phyloP scores from a whole-genome alignment of 2,329 filamentous ascomycete genomes.

The Xylariaceae sp. region DNA sequence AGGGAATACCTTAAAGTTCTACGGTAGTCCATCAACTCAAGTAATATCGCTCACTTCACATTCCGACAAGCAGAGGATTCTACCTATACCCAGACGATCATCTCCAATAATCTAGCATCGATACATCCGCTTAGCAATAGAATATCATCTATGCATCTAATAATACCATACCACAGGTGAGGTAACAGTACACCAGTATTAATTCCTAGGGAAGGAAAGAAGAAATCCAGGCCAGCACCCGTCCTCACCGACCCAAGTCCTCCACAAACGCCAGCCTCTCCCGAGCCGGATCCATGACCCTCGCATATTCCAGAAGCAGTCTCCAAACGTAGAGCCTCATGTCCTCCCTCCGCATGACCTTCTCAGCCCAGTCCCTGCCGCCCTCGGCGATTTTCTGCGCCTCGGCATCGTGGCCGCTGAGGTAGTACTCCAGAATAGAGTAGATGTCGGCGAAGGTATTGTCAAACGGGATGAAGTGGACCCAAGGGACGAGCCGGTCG shows the following conservation, averaged over 20 bases:
- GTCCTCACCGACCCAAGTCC: conserved; percentile 33
- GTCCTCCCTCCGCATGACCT: conserved; percentile 59
- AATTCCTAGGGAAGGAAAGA: too few species aligned
- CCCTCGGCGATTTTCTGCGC: conserved; percentile 56
- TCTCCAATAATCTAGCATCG: too few species aligned
- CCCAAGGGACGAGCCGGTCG: conserved; percentile 62
- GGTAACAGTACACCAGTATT: too few species aligned
- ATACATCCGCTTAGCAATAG: too few species aligned
- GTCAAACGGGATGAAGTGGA: conserved; percentile 69
- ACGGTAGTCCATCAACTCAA: too few species aligned
- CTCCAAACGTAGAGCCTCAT: conserved; percentile 64
- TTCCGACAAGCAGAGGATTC: too few species aligned
- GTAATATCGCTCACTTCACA: too few species aligned
- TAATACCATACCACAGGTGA: too few species aligned
- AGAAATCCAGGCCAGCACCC: neutral
- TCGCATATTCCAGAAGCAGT: conserved; percentile 55
- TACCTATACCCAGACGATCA: too few species aligned
- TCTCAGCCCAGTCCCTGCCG: conserved; percentile 58
- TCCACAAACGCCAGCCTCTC: conserved; percentile 42
- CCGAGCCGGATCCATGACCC: conserved; percentile 40
- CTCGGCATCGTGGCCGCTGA: conserved; percentile 45
- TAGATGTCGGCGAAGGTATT: conserved; percentile 65
- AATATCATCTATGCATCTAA: too few species aligned
- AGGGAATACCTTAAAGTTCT: too few species aligned
- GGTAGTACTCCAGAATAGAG: conserved; percentile 60